These are phyloP conservation scores for Cucumis sativus DNA, from an alignment of 306 rosid genomes.

Conservation along the genomic window Cucumber_9930_V3 NC_026661.2:16927001-16927500, in stretches of 20 bases:
- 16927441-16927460: no score
- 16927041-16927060: neutral
- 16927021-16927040: neutral
- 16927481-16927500: no score
- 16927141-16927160: neutral
- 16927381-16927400: neutral
- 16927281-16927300: neutral
- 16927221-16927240: neutral
- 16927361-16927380: neutral
- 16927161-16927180: neutral
- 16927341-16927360: neutral
- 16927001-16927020: neutral
- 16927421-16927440: no score
- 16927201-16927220: neutral
- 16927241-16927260: neutral
- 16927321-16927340: neutral
- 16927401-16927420: no score
- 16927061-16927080: neutral
- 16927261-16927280: neutral
- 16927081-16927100: conserved; percentile 2
- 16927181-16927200: neutral
- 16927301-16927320: neutral
- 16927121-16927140: neutral
- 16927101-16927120: neutral
- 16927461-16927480: no score